phyloP scores from a whole-genome alignment of 163 green algal genomes.

The Trebouxia gelatinosa region DNA sequence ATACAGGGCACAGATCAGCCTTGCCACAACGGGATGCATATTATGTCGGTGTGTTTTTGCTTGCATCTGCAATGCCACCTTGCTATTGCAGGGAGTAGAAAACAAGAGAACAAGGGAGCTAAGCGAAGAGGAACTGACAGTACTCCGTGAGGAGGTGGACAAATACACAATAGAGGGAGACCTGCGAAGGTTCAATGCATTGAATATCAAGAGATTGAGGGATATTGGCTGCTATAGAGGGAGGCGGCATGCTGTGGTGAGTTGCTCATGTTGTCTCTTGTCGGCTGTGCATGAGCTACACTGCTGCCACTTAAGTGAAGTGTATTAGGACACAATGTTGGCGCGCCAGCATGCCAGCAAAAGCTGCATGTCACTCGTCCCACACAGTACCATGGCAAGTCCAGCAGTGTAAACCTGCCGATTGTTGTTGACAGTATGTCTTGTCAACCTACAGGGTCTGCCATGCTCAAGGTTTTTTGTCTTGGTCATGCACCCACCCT shows the following conservation, averaged over 20 bases:
- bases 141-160: conserved; percentile 89
- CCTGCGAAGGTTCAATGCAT: conserved; percentile 75
- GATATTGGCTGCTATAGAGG: conserved; percentile 92
- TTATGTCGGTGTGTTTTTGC: no score
- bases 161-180: conserved; percentile 97
- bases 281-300: neutral
- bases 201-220: conserved; percentile 94
- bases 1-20: no score
- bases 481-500: neutral
- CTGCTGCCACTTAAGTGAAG: neutral
- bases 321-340: neutral
- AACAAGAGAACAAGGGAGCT: conserved; percentile 97
- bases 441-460: neutral
- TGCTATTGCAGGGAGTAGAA: conserved; percentile 83
- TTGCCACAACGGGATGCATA: no score
- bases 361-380: no score
- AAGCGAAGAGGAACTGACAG: conserved; percentile 94
- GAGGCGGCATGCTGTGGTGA: conserved; percentile 80
- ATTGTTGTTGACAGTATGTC: neutral
- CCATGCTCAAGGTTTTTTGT: neutral
- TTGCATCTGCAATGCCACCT: no score
- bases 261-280: neutral
- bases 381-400: no score
- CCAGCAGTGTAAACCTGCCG: neutral
- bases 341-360: no score